Evolutionary conservation across 1,284 basidiomycete species (phyloP).

Genomic region (Ustilago nuda): DNA sequence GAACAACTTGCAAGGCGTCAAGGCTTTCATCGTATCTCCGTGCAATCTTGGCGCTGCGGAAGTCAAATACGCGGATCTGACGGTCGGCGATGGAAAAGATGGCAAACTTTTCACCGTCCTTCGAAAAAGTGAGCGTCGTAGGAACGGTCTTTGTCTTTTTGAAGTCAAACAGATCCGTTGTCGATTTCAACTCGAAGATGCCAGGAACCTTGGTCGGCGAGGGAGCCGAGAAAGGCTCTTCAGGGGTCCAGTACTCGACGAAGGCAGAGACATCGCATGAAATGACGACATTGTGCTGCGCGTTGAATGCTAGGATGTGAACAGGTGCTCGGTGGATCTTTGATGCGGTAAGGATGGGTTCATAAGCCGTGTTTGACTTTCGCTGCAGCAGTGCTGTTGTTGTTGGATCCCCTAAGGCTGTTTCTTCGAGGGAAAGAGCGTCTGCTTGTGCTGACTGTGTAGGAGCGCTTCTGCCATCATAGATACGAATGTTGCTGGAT

Average conservation of each 20-base stretch:
- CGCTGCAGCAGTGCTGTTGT: neutral
- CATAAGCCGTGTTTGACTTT: constrained; percentile 8
- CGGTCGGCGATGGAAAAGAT: constrained; percentile 92
- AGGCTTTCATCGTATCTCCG: constrained; percentile 96
- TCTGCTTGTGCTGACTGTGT: neutral
- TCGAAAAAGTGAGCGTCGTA: constrained; percentile 89
- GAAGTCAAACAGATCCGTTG: constrained; percentile 96
- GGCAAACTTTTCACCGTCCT: constrained; percentile 86
- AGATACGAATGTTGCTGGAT: constrained; percentile 83
- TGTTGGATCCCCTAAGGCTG: neutral
- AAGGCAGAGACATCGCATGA: constrained; percentile 95
- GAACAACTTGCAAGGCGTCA: constrained; percentile 79
- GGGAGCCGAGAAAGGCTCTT: constrained; percentile 80
- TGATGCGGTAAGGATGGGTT: constrained; percentile 30
- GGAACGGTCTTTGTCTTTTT: constrained; percentile 96
- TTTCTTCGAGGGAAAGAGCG: neutral
- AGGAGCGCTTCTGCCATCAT: constrained; percentile 78
- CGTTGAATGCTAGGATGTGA: constrained; percentile 76
- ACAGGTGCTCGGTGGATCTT: constrained; percentile 41
- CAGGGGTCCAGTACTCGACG: constrained; percentile 97
- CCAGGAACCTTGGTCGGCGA: constrained; percentile 69
- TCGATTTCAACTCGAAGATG: constrained; percentile 89
- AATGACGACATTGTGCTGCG: constrained; percentile 88
- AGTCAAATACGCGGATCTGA: constrained; percentile 91
- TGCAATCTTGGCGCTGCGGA: constrained; percentile 87